Base-by-base conservation (phyloP, 257 asterid species). In the Scutellaria minor region DNA sequence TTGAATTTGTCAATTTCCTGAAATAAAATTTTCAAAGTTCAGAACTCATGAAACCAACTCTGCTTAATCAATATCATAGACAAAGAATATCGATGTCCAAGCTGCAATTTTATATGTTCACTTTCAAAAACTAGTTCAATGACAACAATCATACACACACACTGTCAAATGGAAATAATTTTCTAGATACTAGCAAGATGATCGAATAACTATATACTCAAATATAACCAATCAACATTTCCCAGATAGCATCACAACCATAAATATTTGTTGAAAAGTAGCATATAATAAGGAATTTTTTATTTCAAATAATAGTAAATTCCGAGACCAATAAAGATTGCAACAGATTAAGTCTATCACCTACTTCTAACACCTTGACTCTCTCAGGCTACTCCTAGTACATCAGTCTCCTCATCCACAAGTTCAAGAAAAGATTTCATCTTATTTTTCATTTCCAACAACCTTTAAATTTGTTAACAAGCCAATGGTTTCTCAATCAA, bases 71-170 rank as follows among this genome's bases (percentile, higher is more conserved):
- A 13, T 47, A n/a, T 62, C 46, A n/a, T 27, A 53, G 15, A 57
- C 50, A 42, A 52, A 51, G 41, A 51, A 39, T 39, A 7, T 10
- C 15, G 62, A 65, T 41, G 69, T 50, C 6, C 7, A 7, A 22
- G 27, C 18, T 52, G n/a, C 37, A 9, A 59, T 58, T 50, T 60
- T 66, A 14, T 3, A 15, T 41, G 6, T 40, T 72, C 6, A 72
- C 46, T 14, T 42, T 56, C 41, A 46, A 58, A 56, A 24, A 6
- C 7, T 66, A 41, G 74, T 57, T 77, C 64, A 9, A 60, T 12
- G 60, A 51, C 68, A 52, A 52, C 10, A 46, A 24, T 57, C 54
- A 41, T 15, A 31, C 14, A 37, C n/a, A 11, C 51, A 50, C 15
- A 50, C 51, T 10, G 18, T 41, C 37, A 15, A 18, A 0, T 45